Conservation (phyloP, 202 grass and related monocot species). For the Saccharum hybrid region DNA sequence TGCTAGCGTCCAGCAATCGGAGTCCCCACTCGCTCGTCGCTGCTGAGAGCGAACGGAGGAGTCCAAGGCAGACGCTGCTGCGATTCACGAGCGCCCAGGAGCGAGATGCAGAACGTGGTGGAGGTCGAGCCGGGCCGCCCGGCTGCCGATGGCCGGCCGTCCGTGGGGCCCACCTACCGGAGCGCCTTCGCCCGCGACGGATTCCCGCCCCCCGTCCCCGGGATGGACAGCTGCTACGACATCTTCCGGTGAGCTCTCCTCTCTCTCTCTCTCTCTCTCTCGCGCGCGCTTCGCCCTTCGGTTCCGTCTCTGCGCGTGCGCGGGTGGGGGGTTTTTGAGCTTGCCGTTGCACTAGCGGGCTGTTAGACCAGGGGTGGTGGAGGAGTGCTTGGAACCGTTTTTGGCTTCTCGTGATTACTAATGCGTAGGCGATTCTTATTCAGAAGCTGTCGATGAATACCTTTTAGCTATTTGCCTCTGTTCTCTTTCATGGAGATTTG, state of each 20-base stretch:
- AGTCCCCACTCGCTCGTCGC: neutral
- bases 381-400: neutral
- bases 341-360: slow-evolving; percentile 16
- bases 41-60: neutral
- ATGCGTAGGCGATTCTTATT: slow-evolving; percentile 3
- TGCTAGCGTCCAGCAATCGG: neutral
- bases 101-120: slow-evolving; percentile 74
- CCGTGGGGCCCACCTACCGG: slow-evolving; percentile 76
- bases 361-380: neutral
- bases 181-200: slow-evolving; percentile 75
- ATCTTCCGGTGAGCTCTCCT: slow-evolving; percentile 69
- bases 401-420: neutral
- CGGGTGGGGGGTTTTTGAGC: neutral
- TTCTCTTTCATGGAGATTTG: neutral
- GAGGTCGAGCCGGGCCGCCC: slow-evolving; percentile 65
- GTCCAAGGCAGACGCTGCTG: neutral
- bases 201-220: slow-evolving; percentile 67
- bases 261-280: neutral
- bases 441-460: neutral
- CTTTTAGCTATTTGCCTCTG: neutral
- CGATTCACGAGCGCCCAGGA: slow-evolving; percentile 2
- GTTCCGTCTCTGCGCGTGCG: neutral
- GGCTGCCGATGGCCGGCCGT: slow-evolving; percentile 47
- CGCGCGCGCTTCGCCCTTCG: neutral
- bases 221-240: slow-evolving; percentile 79